Percentiles rank a stretch among this genome's conserved stretches.
These are phyloP conservation scores for Petunia hybrid DNA, from an alignment of 305 asterid genomes.

Conservation along the genomic window DNA sequence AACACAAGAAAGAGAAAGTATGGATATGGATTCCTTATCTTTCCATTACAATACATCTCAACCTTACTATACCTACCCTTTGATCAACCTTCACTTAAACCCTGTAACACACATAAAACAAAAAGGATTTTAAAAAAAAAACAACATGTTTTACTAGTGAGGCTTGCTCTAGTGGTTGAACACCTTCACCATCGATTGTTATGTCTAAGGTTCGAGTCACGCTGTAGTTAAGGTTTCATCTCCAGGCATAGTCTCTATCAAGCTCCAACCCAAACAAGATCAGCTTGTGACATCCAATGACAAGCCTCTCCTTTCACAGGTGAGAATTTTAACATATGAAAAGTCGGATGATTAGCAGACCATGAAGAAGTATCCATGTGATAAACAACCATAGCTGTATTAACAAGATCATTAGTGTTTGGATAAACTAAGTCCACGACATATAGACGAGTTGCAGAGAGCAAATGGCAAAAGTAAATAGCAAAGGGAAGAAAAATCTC, in stretches of 20 bases:
- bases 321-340: constrained; percentile 30
- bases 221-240: too few relatives aligned
- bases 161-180: too few relatives aligned
- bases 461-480: constrained; percentile 40
- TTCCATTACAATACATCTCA: not conserved
- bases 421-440: constrained; percentile 35
- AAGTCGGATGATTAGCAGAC: constrained; percentile 40
- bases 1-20: not conserved
- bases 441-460: constrained; percentile 35
- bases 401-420: constrained; percentile 8
- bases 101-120: not conserved
- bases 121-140: not conserved
- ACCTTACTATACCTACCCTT: not conserved
- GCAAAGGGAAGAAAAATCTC: constrained; percentile 42
- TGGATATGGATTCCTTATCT: not conserved
- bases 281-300: constrained; percentile 40
- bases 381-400: constrained; percentile 33
- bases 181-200: too few relatives aligned
- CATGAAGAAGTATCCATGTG: constrained; percentile 48
- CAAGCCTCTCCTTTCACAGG: constrained; percentile 39
- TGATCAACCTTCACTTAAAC: too few relatives aligned
- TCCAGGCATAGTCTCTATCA: too few relatives aligned
- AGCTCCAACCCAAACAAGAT: constrained; percentile 37
- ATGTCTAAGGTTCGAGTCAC: too few relatives aligned
- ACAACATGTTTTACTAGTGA: not conserved